Percentiles rank a stretch among this genome's conserved stretches.
phyloP scores from a whole-genome alignment of 2,329 filamentous ascomycete species.

The Plenodomus lindquistii region DNA sequence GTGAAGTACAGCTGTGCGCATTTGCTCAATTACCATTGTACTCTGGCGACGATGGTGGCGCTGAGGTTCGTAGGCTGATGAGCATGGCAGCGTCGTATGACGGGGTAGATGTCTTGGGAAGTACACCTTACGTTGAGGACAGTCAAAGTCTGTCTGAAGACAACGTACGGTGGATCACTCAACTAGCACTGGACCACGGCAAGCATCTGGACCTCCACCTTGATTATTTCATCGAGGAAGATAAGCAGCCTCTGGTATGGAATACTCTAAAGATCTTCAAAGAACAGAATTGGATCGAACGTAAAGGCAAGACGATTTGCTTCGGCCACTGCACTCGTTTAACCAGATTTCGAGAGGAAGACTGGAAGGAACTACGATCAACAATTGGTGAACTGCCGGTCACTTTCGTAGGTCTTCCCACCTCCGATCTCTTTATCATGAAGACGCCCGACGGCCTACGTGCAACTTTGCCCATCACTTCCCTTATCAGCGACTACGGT shows the following conservation, averaged over 20 bases:
- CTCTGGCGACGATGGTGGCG: slow-evolving; percentile 55
- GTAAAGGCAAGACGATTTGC: slow-evolving; percentile 38
- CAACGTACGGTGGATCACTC: slow-evolving; percentile 68
- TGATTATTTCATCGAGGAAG: slow-evolving; percentile 66
- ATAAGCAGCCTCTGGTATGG: slow-evolving; percentile 57
- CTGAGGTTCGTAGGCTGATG: slow-evolving; percentile 57
- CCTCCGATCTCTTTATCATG: slow-evolving; percentile 76
- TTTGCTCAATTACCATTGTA: slow-evolving; percentile 74
- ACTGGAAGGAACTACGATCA: slow-evolving; percentile 56
- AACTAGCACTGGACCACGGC: slow-evolving; percentile 53
- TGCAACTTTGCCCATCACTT: slow-evolving; percentile 65
- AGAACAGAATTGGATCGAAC: slow-evolving; percentile 53
- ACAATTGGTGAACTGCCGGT: slow-evolving; percentile 61
- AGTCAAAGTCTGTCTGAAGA: slow-evolving; percentile 51
- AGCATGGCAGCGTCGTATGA: slow-evolving; percentile 47
- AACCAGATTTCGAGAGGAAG: slow-evolving; percentile 56
- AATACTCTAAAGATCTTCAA: slow-evolving; percentile 58
- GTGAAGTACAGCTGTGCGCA: slow-evolving; percentile 68
- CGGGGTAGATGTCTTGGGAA: slow-evolving; percentile 64
- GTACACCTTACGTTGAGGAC: slow-evolving; percentile 71
- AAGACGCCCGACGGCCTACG: slow-evolving; percentile 52
- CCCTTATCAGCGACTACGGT: slow-evolving; percentile 62
- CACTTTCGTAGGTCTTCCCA: slow-evolving; percentile 70
- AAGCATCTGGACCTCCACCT: slow-evolving; percentile 72
- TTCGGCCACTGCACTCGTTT: slow-evolving; percentile 72